These are phyloP conservation scores for Ophiobolus disseminans DNA, from an alignment of 2,329 filamentous ascomycete species.

Conservation along the genomic window DNA sequence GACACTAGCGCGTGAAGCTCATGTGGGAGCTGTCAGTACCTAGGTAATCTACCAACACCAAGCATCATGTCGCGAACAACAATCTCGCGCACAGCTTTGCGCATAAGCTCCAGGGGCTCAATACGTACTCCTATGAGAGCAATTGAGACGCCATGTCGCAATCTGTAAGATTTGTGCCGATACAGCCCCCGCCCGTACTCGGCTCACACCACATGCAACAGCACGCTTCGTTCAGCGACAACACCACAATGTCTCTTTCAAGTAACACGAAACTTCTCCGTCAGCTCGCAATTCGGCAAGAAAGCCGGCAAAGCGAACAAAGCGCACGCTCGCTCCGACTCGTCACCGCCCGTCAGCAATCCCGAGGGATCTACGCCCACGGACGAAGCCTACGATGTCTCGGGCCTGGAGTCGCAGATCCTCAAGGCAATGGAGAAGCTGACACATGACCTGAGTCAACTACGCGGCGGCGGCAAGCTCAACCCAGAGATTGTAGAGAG, in stretches of 20 bases:
- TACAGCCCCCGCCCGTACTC: neutral
- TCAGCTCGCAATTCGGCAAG: conserved; percentile 53
- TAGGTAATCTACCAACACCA: neutral
- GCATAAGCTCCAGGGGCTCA: conserved; percentile 23
- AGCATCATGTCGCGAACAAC: conserved; percentile 35
- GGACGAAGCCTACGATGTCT: conserved; percentile 68
- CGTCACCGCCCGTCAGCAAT: conserved; percentile 38
- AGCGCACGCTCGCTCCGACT: conserved; percentile 44
- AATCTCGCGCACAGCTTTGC: conserved; percentile 30
- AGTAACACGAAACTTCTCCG: conserved; percentile 50
- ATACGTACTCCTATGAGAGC: conserved; percentile 17
- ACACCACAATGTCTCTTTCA: conserved; percentile 15
- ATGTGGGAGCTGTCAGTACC: neutral
- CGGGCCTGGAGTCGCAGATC: conserved; percentile 63
- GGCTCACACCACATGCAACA: conserved; percentile 15
- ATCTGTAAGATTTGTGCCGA: conserved; percentile 28
- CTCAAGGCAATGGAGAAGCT: conserved; percentile 62
- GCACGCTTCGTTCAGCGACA: conserved; percentile 10
- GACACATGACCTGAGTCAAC: conserved; percentile 67
- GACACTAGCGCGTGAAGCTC: conserved; percentile 13
- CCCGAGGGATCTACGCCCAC: conserved; percentile 39
- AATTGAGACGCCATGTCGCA: conserved; percentile 34
- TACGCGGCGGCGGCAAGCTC: conserved; percentile 67
- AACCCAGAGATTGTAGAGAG: conserved; percentile 68
- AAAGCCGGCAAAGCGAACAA: conserved; percentile 62